phyloP scores from a whole-genome alignment of 2,329 filamentous ascomycete species.

The Myriosclerotinia duriaeana region DNA sequence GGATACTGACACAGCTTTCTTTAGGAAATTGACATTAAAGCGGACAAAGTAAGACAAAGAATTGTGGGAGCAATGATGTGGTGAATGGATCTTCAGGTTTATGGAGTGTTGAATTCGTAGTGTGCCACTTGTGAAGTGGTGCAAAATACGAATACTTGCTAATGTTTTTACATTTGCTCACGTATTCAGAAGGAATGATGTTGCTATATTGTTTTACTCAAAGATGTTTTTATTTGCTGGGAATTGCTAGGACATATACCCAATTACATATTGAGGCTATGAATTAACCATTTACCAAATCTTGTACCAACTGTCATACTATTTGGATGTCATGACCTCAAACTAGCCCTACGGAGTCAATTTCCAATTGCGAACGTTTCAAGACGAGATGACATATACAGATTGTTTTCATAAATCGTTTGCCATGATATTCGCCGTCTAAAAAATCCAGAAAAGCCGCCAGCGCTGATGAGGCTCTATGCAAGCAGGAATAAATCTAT shows the following conservation, averaged over 20 bases:
- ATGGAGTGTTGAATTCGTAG: background rate
- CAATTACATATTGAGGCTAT: background rate
- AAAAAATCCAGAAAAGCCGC: slow-evolving; percentile 1
- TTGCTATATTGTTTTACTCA: background rate
- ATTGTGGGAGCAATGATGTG: slow-evolving; percentile 18
- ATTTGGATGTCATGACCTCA: background rate
- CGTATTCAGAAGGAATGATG: background rate
- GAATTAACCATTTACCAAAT: background rate
- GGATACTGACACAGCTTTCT: slow-evolving; percentile 1
- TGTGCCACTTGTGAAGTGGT: background rate
- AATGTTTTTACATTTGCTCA: slow-evolving; percentile 5
- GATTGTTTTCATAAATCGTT: background rate
- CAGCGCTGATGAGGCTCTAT: slow-evolving; percentile 11
- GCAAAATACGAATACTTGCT: background rate
- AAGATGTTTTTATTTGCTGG: background rate
- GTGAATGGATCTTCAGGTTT: background rate
- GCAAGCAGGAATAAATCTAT: slow-evolving; percentile 8
- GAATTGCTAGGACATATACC: background rate
- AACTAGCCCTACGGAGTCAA: background rate
- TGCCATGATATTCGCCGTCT: slow-evolving; percentile 3
- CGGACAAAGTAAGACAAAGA: slow-evolving; percentile 11
- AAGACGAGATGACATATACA: background rate
- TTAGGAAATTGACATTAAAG: slow-evolving; percentile 27
- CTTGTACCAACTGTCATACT: background rate
- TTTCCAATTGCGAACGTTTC: background rate